Conservation (phyloP, 352 stramenopile genomes). For the Pseudoperonospora humuli region DNA sequence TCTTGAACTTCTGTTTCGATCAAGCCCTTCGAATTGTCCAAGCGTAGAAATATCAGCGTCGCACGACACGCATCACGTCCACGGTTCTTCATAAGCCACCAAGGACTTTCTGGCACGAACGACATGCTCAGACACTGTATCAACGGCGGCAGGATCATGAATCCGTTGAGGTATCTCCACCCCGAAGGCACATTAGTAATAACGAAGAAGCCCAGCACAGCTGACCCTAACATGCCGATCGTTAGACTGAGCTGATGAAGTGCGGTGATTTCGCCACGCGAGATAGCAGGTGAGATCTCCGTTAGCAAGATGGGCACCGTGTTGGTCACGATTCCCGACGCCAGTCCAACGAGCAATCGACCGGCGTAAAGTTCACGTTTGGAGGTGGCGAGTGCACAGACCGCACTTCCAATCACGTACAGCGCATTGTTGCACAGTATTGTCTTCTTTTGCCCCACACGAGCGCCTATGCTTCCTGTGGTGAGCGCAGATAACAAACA, state of each 20-base stretch:
- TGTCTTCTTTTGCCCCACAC: conserved; percentile 52
- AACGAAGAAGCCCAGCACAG: conserved; percentile 68
- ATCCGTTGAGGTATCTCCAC: conserved; percentile 78
- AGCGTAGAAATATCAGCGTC: conserved; percentile 36
- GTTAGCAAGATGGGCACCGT: conserved; percentile 78
- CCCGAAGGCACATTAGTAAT: conserved; percentile 72
- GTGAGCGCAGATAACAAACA: conserved; percentile 55
- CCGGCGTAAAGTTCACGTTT: conserved; percentile 57
- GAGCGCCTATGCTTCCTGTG: conserved; percentile 43
- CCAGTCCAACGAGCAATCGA: conserved; percentile 55
- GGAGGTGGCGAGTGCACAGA: conserved; percentile 51
- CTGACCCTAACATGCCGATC: conserved; percentile 77
- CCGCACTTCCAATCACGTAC: conserved; percentile 44
- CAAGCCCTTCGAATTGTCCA: conserved; percentile 18
- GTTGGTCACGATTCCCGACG: conserved; percentile 71
- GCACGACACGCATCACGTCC: conserved; percentile 33
- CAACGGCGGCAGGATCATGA: conserved; percentile 55
- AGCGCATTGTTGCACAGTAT: conserved; percentile 70
- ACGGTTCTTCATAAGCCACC: conserved; percentile 81
- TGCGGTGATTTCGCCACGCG: conserved; percentile 72
- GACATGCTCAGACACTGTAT: conserved; percentile 47
- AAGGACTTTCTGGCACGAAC: conserved; percentile 81
- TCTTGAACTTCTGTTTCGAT: conserved; percentile 58
- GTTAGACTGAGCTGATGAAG: conserved; percentile 85
- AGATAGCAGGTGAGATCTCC: conserved; percentile 62